Evolutionary conservation across 768 basidiomycete genomes (phyloP).

Genomic region (Russula sp.): DNA sequence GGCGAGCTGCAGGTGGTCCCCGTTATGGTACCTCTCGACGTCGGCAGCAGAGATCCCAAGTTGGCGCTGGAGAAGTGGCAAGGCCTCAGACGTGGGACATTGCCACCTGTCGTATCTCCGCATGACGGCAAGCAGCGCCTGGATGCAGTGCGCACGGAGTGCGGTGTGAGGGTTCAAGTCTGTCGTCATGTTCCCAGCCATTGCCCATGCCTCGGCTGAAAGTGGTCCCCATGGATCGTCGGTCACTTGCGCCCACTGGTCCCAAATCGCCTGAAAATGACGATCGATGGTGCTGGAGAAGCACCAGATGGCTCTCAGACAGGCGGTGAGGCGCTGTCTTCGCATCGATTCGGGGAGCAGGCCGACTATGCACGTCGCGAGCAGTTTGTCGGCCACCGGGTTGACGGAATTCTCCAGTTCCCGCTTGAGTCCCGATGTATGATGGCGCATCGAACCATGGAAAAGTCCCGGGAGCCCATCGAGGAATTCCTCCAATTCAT

Average conservation of each 20-base stretch:
- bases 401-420: background rate
- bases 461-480: conserved; percentile 9
- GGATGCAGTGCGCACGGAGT: conserved; percentile 8
- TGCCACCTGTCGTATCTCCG: conserved; percentile 4
- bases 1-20: conserved; percentile 1
- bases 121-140: conserved; percentile 2
- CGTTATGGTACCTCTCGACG: background rate
- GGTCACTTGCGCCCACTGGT: background rate
- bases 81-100: background rate
- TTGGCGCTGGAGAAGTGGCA: conserved; percentile 5
- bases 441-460: background rate
- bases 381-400: background rate
- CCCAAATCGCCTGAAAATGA: conserved; percentile 2
- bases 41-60: background rate
- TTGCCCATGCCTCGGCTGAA: conserved; percentile 4
- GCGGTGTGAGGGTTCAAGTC: background rate
- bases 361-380: conserved; percentile 4
- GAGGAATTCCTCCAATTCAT: conserved; percentile 13
- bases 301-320: conserved; percentile 7
- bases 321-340: conserved; percentile 6
- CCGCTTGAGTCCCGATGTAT: background rate
- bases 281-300: background rate
- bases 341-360: conserved; percentile 1
- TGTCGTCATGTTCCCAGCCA: background rate
- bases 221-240: conserved; percentile 10